These are phyloP conservation scores for Jamesozyma spencerorum DNA, from an alignment of 805 yeast species.

Conservation along the genomic window DNA sequence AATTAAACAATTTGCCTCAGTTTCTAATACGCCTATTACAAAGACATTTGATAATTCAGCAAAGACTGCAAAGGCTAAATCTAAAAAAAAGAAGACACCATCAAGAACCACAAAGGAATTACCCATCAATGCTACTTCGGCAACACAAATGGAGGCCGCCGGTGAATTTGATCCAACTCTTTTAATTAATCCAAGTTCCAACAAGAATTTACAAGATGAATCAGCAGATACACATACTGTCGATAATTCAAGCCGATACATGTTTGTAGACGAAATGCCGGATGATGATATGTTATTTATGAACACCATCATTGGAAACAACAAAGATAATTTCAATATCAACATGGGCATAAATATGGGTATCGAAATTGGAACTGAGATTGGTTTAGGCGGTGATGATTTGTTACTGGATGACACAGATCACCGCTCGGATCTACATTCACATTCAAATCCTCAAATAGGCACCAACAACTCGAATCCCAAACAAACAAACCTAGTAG, in stretches of 20 bases:
- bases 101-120: background rate
- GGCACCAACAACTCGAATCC: no score
- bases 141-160: background rate
- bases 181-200: background rate
- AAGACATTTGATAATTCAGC: background rate
- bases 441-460: background rate
- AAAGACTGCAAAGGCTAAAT: background rate
- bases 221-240: background rate
- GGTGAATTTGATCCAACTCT: background rate
- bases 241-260: background rate
- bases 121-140: background rate
- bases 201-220: background rate
- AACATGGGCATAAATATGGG: slow-evolving; percentile 2
- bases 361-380: slow-evolving; percentile 1
- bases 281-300: slow-evolving; percentile 7
- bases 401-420: background rate
- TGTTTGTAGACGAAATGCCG: slow-evolving; percentile 1
- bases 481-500: no score
- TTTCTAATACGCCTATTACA: background rate
- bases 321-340: slow-evolving; percentile 4
- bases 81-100: background rate
- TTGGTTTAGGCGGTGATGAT: background rate
- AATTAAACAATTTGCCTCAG: background rate
- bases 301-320: slow-evolving; percentile 5
- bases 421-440: background rate